Evolutionary conservation across 2,329 filamentous ascomycete genomes (phyloP), one percentile per base, ranked within the genome.

Genomic region (Pseudopithomyces chartarum): DNA sequence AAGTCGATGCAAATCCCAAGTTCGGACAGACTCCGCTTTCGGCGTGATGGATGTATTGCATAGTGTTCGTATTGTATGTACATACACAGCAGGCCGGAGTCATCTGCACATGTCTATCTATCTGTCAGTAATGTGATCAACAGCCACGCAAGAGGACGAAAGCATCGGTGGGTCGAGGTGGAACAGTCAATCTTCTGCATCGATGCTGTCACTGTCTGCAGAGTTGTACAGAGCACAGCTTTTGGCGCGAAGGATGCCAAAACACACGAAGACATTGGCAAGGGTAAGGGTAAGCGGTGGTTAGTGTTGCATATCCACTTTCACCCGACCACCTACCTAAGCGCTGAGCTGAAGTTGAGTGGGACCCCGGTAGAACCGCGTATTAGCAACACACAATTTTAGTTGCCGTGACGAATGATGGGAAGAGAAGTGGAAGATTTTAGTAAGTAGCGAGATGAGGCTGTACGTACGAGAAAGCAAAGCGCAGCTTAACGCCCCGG

Each of bases 351-450:
- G 38, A 40, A 42, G 26, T 42, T 33, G 13, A 33, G 23, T 42
- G 48, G 38, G n/a, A 51, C n/a, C 23, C 26, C 48, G 48, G 48
- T n/a, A 51, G 48, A 42, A 51, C 22, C 11, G 48, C 48, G 38
- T 51, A 43, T 43, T 51, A 26, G 11, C 12, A 36, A 43, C 34
- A 42, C 15, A 19, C 15, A 23, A 33, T 8, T 20, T 20, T n/a
- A 42, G 48, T 51, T 5, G 10, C 38, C 48, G 48, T 23, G 11
- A 11, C 23, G 48, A 33, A 43, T 33, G 15, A 2, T 15, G 10
- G 13, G 12, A 42, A n/a, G 19, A 23, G 26, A 29, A 10, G 22
- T 11, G 32, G 23, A 50, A 15, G 40, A 23, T 19, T 49, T 20
- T 40, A 12, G 13, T n/a, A 20, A 6, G 36, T 50, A 42, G 38